These are phyloP conservation scores for Trichoderma asperelloides DNA, from an alignment of 495 filamentous ascomycete genomes.

Conservation along the genomic window DNA sequence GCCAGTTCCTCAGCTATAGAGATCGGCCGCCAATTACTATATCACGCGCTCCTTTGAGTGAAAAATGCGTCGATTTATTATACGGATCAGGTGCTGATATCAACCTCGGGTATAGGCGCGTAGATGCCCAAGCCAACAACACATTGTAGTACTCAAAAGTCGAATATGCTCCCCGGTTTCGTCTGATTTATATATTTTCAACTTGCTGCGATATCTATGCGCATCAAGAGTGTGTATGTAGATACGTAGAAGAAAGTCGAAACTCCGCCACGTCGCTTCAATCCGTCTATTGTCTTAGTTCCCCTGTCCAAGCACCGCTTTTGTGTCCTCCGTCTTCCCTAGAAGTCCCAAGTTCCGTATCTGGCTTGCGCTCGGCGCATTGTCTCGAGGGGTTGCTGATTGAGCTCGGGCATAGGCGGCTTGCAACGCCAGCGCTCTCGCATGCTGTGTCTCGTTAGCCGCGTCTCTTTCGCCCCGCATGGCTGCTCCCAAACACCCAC, in stretches of 20 bases:
- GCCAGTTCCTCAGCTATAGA: too few relatives aligned
- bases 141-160: neutral
- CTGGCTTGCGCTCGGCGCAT: constrained; percentile 59
- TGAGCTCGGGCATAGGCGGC: constrained; percentile 78
- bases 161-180: neutral
- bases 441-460: constrained; percentile 11
- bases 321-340: constrained; percentile 71
- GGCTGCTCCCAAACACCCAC: constrained; percentile 37
- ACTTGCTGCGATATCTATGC: constrained; percentile 16
- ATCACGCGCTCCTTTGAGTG: too few relatives aligned
- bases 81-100: neutral
- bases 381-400: constrained; percentile 65
- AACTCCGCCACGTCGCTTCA: neutral
- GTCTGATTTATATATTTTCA: neutral
- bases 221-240: neutral
- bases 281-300: neutral
- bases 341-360: constrained; percentile 79
- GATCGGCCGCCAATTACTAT: too few relatives aligned
- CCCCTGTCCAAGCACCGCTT: constrained; percentile 41
- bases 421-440: constrained; percentile 44
- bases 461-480: neutral
- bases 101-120: neutral
- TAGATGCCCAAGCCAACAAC: neutral
- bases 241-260: neutral
- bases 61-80: too few relatives aligned